These are phyloP conservation scores for Candida tetrigidarum DNA, from an alignment of 1,139 yeast genomes.

Conservation along the genomic window DNA sequence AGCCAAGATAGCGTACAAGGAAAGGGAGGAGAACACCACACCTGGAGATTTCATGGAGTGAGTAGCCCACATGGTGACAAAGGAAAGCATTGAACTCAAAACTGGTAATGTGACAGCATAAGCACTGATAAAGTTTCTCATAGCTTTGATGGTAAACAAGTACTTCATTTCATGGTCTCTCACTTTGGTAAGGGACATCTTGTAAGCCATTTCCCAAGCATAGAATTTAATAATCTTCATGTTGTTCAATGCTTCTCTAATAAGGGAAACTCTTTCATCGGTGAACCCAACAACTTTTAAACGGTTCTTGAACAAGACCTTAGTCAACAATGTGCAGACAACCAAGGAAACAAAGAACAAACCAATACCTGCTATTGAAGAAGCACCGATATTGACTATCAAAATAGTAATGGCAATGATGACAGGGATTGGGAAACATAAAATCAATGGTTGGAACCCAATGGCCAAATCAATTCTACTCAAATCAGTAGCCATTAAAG, in stretches of 20 bases:
- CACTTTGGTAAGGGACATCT: slow-evolving; percentile 35
- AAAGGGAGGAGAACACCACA: slow-evolving; percentile 53
- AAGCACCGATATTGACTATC: slow-evolving; percentile 40
- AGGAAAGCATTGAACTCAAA: slow-evolving; percentile 44
- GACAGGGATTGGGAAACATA: slow-evolving; percentile 51
- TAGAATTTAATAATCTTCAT: slow-evolving; percentile 50
- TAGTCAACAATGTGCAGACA: slow-evolving; percentile 42
- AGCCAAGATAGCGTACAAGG: slow-evolving; percentile 55
- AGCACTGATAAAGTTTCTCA: slow-evolving; percentile 50
- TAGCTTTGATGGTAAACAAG: slow-evolving; percentile 46
- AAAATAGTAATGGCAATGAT: slow-evolving; percentile 43
- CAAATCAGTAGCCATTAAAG: slow-evolving; percentile 50
- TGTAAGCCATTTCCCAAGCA: slow-evolving; percentile 54
- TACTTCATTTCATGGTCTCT: slow-evolving; percentile 45
- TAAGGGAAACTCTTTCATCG: slow-evolving; percentile 46
- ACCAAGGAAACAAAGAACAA: slow-evolving; percentile 43
- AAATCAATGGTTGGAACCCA: slow-evolving; percentile 49
- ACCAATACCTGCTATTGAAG: slow-evolving; percentile 49
- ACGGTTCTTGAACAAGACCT: slow-evolving; percentile 39
- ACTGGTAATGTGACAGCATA: slow-evolving; percentile 51
- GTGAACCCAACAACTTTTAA: slow-evolving; percentile 44
- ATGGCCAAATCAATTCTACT: slow-evolving; percentile 51
- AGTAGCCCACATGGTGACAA: slow-evolving; percentile 49
- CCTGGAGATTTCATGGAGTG: slow-evolving; percentile 42
- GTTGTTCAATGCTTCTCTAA: slow-evolving; percentile 48